Evolutionary conservation across 2,329 filamentous ascomycete genomes (phyloP), one percentile per base, ranked within the genome.

Genomic region (Claviceps monticola): DNA sequence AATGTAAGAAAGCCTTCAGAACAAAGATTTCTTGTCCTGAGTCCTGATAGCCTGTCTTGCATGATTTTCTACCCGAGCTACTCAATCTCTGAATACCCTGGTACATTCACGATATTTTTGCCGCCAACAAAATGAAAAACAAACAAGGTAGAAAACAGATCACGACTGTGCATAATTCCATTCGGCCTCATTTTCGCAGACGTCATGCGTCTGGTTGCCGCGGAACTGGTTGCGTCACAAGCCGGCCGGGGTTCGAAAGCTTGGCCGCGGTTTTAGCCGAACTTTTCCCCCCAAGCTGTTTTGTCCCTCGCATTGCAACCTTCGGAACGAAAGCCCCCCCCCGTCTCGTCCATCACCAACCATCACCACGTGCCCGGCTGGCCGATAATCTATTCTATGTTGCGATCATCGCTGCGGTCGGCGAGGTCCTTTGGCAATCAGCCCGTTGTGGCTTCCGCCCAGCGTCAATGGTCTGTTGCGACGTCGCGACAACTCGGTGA

Each of bases 341-440:
- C 29, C 29, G 29, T 34, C 51, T 50, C 42, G 46, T 47, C 34
- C 46, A 54, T 61, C 61, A 58, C 60, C 58, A 36, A 62, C 60
- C 61, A 66, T 60, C 57, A 55, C 58, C 58, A 62, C 59, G 57
- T 57, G 61, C 61, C 63, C 54, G 60, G 64, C 63, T 64, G 66
- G 70, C 67, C 67, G 69, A 68, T 66, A 65, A 67, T 74, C 71
- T 72, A 70, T 71, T 73, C 74, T 73, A 84, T 84, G 80, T 76
- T 84, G 77, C 80, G 80, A 73, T 79, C 78, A 68, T 82, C 80
- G 69, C 71, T 83, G 72, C 78, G 75, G 72, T 80, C 80, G 67
- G 76, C 76, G 65, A 79, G 74, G 74, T 72, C 74, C 62, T 69
- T 81, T 66, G 71, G 75, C 70, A 70, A 71, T 66, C 74, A 71